These are phyloP conservation scores for Irpex sp. DNA, from an alignment of 1,284 basidiomycete species.

Conservation along the genomic window DNA sequence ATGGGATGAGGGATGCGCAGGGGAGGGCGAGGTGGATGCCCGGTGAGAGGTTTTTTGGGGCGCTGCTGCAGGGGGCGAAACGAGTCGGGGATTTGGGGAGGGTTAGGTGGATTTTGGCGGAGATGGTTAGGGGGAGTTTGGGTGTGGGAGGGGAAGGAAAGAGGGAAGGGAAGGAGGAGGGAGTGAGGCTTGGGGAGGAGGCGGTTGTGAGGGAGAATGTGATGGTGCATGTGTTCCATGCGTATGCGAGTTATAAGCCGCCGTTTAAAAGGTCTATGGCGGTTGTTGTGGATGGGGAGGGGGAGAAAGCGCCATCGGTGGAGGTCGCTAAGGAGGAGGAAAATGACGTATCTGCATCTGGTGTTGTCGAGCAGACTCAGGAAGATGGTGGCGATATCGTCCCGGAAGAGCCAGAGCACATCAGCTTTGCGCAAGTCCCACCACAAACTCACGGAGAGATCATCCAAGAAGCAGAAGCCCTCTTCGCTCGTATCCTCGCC, in stretches of 20 bases:
- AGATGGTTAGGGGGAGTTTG: conserved; percentile 58
- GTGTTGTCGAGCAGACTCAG: neutral
- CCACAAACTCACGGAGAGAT: conserved; percentile 78
- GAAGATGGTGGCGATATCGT: neutral
- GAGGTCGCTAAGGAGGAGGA: neutral
- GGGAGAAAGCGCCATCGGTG: neutral
- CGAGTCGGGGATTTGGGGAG: conserved; percentile 79
- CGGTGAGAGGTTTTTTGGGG: conserved; percentile 71
- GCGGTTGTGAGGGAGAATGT: conserved; percentile 60
- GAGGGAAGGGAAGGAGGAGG: conserved; percentile 16
- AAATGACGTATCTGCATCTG: neutral
- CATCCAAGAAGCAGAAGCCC: conserved; percentile 63
- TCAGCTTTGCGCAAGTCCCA: conserved; percentile 52
- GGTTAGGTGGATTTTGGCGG: conserved; percentile 88
- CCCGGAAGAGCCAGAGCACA: neutral
- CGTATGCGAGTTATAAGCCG: conserved; percentile 81
- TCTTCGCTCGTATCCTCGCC: conserved; percentile 70
- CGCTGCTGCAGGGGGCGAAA: conserved; percentile 87
- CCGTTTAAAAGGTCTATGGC: conserved; percentile 56
- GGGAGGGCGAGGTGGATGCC: conserved; percentile 60
- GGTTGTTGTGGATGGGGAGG: conserved; percentile 25
- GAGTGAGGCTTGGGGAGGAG: conserved; percentile 17
- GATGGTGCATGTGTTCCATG: conserved; percentile 83
- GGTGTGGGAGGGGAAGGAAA: conserved; percentile 16
- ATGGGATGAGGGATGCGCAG: conserved; percentile 61